Evolutionary conservation across 208 protist genomes (phyloP).

Genomic region (Tritrichomonas foetus): DNA sequence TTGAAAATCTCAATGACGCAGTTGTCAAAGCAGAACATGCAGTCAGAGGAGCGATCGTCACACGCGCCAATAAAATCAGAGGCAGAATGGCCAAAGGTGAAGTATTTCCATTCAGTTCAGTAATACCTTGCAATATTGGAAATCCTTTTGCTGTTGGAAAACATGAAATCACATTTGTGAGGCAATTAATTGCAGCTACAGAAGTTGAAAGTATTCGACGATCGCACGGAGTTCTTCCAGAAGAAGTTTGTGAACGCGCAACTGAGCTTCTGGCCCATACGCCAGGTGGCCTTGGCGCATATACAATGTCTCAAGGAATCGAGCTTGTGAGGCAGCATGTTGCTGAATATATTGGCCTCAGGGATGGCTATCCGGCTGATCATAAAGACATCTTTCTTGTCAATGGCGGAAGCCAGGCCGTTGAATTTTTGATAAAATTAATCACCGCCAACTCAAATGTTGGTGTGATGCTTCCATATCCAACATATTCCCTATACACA

Average conservation of each 20-base stretch:
- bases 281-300: conserved; percentile 72
- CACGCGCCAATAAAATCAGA: conserved; percentile 60
- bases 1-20: no score
- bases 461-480: conserved; percentile 85
- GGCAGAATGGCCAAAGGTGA: conserved; percentile 46
- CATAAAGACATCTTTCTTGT: conserved; percentile 83
- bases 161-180: conserved; percentile 86
- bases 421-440: conserved; percentile 74
- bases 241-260: conserved; percentile 77
- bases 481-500: conserved; percentile 98
- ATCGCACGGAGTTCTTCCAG: conserved; percentile 66
- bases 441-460: conserved; percentile 54
- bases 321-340: conserved; percentile 64
- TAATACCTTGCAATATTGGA: conserved; percentile 97
- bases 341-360: conserved; percentile 77
- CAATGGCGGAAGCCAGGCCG: conserved; percentile 82
- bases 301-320: conserved; percentile 78
- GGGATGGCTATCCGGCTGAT: conserved; percentile 69
- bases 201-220: conserved; percentile 37
- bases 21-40: conserved; percentile 67
- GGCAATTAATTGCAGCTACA: conserved; percentile 72
- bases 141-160: conserved; percentile 71
- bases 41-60: conserved; percentile 67
- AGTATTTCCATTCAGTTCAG: conserved; percentile 66
- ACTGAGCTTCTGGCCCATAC: conserved; percentile 59